Conservation (phyloP, 2,329 filamentous ascomycete species). For the Aureobasidium namibiae region DNA sequence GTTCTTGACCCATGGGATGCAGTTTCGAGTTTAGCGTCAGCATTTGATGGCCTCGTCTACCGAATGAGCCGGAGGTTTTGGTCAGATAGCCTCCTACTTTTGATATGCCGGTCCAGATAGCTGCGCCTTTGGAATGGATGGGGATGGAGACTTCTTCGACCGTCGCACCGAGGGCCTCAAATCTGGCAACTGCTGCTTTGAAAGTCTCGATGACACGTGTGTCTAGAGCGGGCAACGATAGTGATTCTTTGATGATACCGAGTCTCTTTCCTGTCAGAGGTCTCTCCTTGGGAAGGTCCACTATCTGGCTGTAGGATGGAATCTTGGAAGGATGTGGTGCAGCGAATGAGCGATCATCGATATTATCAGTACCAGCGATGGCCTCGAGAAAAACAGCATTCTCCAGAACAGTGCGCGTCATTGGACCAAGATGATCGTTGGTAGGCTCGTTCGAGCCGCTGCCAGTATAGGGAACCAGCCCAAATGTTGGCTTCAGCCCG, state of each 20-base stretch:
- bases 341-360: conserved; percentile 32
- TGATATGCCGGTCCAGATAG: conserved; percentile 41
- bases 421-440: conserved; percentile 39
- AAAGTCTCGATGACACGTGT: conserved; percentile 35
- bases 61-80: conserved; percentile 32
- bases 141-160: conserved; percentile 46
- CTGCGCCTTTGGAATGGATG: conserved; percentile 38
- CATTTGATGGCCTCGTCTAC: conserved; percentile 42
- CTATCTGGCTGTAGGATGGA: conserved; percentile 24
- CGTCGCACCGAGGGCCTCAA: conserved; percentile 40
- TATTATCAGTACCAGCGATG: conserved; percentile 38
- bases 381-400: conserved; percentile 31
- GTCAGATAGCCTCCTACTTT: conserved; percentile 37
- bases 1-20: conserved; percentile 38
- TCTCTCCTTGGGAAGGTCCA: conserved; percentile 12
- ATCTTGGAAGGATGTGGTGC: conserved; percentile 23
- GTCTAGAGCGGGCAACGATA: conserved; percentile 27
- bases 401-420: conserved; percentile 34
- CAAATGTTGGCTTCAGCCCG: conserved; percentile 34
- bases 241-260: conserved; percentile 26
- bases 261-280: conserved; percentile 24
- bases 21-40: conserved; percentile 44
- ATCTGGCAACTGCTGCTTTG: conserved; percentile 32
- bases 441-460: conserved; percentile 33
- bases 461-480: conserved; percentile 39